A percentile compares a stretch with the other conserved stretches of the same genome.
These are phyloP conservation scores for Physcia stellaris DNA, from an alignment of 495 filamentous ascomycete species.

Conservation along the genomic window DNA sequence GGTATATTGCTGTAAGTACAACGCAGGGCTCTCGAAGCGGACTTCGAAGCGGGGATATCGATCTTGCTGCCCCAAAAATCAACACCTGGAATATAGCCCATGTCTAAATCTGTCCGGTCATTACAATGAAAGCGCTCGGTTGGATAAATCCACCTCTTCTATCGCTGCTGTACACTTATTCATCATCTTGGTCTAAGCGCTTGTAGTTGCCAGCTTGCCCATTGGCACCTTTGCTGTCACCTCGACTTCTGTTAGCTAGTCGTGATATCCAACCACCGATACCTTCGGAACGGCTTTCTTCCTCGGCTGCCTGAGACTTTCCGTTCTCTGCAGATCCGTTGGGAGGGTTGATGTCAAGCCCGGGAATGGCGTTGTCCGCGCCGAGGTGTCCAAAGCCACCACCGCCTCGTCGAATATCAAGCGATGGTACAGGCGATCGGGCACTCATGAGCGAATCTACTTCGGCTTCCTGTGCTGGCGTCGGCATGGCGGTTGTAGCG, in stretches of 20 bases:
- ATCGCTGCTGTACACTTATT: constrained; percentile 1
- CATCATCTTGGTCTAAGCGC: constrained; percentile 2
- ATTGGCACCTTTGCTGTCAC: neutral
- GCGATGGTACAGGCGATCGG: constrained; percentile 62
- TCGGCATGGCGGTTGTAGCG: constrained; percentile 64
- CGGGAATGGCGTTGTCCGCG: constrained; percentile 51
- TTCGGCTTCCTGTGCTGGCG: constrained; percentile 55
- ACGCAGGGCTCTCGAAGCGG: too few relatives aligned
- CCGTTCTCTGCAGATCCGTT: constrained; percentile 33
- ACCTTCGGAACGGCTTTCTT: constrained; percentile 30
- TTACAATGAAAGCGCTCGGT: too few relatives aligned
- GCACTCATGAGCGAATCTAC: constrained; percentile 59
- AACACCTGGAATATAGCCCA: too few relatives aligned
- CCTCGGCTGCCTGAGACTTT: constrained; percentile 26
- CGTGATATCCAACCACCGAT: constrained; percentile 58
- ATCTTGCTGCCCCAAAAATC: too few relatives aligned
- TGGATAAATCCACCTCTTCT: too few relatives aligned
- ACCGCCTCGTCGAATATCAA: constrained; percentile 51
- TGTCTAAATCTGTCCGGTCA: too few relatives aligned
- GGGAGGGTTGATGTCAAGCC: constrained; percentile 60
- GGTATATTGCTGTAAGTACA: too few relatives aligned
- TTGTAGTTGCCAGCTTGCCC: neutral
- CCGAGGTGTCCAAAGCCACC: constrained; percentile 29
- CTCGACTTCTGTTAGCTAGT: constrained; percentile 36
- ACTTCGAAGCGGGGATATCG: too few relatives aligned